Percentiles rank a stretch among this genome's conserved stretches.
Conservation (phyloP, 768 basidiomycete species). For the Boletus sp. region DNA sequence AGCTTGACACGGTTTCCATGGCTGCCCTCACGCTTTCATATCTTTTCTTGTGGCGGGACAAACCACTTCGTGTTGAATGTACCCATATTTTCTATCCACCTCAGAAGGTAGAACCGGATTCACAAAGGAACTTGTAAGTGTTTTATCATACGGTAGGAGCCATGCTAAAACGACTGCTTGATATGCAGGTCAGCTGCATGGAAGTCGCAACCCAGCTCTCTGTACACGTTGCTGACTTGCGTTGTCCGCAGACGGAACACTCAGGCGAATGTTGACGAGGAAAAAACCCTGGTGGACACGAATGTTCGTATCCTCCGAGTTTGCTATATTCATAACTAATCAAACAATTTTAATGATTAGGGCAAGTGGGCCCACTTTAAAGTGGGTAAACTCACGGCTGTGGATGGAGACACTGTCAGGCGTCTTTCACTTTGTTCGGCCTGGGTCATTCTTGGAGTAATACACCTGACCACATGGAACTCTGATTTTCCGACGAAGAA, state of each 20-base stretch:
- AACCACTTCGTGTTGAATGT: background rate
- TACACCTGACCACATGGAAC: background rate
- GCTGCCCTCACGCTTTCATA: background rate
- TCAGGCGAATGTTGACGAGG: background rate
- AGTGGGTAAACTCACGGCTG: background rate
- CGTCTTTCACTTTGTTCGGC: background rate
- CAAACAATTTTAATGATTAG: background rate
- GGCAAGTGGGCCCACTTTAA: background rate
- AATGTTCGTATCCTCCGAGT: background rate
- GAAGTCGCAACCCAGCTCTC: background rate
- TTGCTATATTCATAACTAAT: background rate
- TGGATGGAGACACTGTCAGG: background rate
- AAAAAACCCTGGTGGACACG: background rate
- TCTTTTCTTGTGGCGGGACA: background rate
- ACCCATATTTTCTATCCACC: background rate
- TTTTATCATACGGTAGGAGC: background rate
- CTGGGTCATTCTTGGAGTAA: background rate
- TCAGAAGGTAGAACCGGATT: background rate
- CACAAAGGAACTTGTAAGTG: background rate
- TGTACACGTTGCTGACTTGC: background rate
- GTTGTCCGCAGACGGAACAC: background rate
- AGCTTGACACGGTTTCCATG: background rate
- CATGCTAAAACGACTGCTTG: background rate
- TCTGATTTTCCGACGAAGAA: background rate
- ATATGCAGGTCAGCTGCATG: background rate